Conservation (phyloP, 2,329 filamentous ascomycete genomes). For the Talaromyces sp. region DNA sequence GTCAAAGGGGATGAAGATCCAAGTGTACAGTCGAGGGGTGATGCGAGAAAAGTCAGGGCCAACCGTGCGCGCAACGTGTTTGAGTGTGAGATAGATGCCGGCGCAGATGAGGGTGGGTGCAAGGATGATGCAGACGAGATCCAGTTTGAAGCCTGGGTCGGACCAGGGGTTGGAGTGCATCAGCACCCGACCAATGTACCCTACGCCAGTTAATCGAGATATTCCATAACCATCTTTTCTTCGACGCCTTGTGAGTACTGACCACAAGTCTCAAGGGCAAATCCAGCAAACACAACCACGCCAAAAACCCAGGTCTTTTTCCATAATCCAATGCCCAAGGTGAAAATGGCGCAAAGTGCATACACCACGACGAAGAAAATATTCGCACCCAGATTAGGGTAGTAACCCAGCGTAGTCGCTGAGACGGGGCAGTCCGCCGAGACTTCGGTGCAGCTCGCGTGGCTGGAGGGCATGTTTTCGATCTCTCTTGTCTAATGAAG, state of each 20-base stretch:
- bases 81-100: constrained; percentile 62
- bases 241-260: constrained; percentile 22
- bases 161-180: constrained; percentile 48
- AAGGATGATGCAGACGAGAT: constrained; percentile 29
- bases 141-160: constrained; percentile 45
- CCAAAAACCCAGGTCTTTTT: constrained; percentile 53
- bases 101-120: constrained; percentile 54
- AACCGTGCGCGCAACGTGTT: constrained; percentile 54
- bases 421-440: constrained; percentile 36
- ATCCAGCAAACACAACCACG: constrained; percentile 44
- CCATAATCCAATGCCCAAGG: constrained; percentile 44
- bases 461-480: not conserved
- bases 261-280: constrained; percentile 42
- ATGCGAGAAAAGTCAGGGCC: constrained; percentile 43
- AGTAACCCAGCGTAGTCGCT: constrained; percentile 46
- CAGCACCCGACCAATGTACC: constrained; percentile 51
- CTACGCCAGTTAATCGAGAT: constrained; percentile 5
- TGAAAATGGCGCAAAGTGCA: constrained; percentile 42
- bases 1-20: constrained; percentile 54
- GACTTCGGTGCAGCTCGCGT: constrained; percentile 27
- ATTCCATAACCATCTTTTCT: not conserved
- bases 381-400: constrained; percentile 46
- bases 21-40: constrained; percentile 47
- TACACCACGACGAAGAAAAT: constrained; percentile 48
- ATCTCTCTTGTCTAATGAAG: not conserved